Evolutionary conservation across 495 filamentous ascomycete genomes (phyloP).

Genomic region (Aspergillus cavernicola): DNA sequence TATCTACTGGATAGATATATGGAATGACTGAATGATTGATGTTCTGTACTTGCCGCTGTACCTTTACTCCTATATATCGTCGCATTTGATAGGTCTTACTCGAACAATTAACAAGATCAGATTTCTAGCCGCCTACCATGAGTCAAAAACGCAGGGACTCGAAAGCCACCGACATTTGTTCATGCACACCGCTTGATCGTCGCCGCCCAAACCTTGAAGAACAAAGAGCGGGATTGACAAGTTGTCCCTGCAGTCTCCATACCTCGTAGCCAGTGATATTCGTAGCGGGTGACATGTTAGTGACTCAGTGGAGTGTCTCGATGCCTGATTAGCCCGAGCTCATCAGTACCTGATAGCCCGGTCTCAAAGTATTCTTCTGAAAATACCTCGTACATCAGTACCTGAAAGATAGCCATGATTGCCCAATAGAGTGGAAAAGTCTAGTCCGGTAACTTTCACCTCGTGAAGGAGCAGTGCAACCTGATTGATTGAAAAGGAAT

Average conservation of each 20-base stretch:
- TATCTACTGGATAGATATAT: slow-evolving; percentile 15
- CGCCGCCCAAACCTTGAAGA: background rate
- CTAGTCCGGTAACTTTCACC: too few relatives aligned
- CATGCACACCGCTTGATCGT: slow-evolving; percentile 5
- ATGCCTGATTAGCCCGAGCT: slow-evolving; percentile 9
- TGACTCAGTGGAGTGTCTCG: background rate
- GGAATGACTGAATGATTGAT: slow-evolving; percentile 14
- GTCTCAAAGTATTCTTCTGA: too few relatives aligned
- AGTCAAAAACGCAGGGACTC: background rate
- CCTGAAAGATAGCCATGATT: background rate
- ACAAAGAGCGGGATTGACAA: slow-evolving; percentile 1
- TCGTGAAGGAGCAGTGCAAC: background rate
- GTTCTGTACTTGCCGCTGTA: slow-evolving; percentile 10
- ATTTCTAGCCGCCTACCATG: background rate
- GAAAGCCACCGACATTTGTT: background rate
- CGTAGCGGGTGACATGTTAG: background rate
- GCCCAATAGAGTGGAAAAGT: background rate
- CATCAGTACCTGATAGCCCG: slow-evolving; percentile 7
- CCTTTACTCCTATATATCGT: background rate
- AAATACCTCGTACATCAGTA: too few relatives aligned
- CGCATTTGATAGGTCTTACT: background rate
- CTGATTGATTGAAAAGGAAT: slow-evolving; percentile 1
- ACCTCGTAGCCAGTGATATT: background rate
- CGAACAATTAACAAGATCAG: background rate
- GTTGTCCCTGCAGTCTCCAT: slow-evolving; percentile 11